A percentile compares a stretch with the other conserved stretches of the same genome.
Evolutionary conservation across 495 filamentous ascomycete species (phyloP).

Genomic region (Amphirosellinia nigrospora): DNA sequence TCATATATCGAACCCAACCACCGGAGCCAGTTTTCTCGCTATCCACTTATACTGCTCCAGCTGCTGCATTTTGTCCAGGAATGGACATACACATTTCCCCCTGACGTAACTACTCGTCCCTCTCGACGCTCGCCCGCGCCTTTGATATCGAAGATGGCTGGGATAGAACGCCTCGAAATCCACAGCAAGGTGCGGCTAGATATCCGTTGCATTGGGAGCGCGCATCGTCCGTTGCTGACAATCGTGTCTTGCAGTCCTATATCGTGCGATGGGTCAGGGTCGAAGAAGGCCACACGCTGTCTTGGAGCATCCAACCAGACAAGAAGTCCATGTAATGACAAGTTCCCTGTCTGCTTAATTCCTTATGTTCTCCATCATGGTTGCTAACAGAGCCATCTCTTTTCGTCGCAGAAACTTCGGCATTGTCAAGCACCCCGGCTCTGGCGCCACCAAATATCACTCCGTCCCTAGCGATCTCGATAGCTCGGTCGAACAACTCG

Average conservation of each 20-base stretch:
- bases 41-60: neutral
- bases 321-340: conserved; percentile 82
- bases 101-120: conserved; percentile 13
- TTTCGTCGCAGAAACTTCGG: conserved; percentile 78
- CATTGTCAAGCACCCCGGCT: conserved; percentile 93
- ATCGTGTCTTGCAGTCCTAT: conserved; percentile 70
- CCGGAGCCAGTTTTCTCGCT: neutral
- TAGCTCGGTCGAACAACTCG: conserved; percentile 55
- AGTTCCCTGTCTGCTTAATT: neutral
- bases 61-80: neutral
- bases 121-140: neutral
- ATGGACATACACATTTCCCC: conserved; percentile 12
- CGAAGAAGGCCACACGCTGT: conserved; percentile 86
- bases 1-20: neutral
- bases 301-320: conserved; percentile 96
- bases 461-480: conserved; percentile 31
- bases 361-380: neutral
- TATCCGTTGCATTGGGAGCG: conserved; percentile 12
- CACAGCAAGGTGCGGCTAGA: conserved; percentile 83
- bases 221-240: conserved; percentile 23
- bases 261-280: conserved; percentile 97
- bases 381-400: neutral
- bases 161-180: conserved; percentile 96
- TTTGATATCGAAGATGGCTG: conserved; percentile 65
- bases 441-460: conserved; percentile 59